These are phyloP conservation scores for Taphrina pruni DNA, from an alignment of 1,139 yeast species.

Conservation along the genomic window DNA sequence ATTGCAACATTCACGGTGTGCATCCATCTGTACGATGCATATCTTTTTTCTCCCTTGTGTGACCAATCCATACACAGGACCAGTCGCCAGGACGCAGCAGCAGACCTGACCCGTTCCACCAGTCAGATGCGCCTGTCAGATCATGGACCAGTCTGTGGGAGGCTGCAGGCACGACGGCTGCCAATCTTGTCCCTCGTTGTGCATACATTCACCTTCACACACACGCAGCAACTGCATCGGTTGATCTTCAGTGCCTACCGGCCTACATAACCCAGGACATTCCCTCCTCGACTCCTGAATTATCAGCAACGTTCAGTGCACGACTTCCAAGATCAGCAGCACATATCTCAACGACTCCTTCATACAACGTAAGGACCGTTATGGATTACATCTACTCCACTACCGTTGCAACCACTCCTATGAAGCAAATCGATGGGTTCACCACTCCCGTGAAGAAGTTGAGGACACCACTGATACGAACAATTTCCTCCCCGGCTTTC, in stretches of 20 bases:
- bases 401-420: slow-evolving; percentile 27
- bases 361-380: slow-evolving; percentile 14
- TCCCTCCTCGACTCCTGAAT: slow-evolving; percentile 27
- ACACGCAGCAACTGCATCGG: slow-evolving; percentile 16
- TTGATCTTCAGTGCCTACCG: slow-evolving; percentile 12
- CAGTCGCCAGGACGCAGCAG: slow-evolving; percentile 5
- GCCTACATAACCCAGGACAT: slow-evolving; percentile 23
- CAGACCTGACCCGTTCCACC: slow-evolving; percentile 9
- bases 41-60: slow-evolving; percentile 16
- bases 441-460: slow-evolving; percentile 31
- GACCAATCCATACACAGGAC: slow-evolving; percentile 11
- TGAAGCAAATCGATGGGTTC: slow-evolving; percentile 38
- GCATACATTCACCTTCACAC: background rate
- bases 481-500: slow-evolving; percentile 38
- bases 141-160: slow-evolving; percentile 18
- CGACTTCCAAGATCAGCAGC: background rate
- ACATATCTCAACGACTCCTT: slow-evolving; percentile 17
- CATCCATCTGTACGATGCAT: slow-evolving; percentile 19
- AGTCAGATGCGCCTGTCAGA: slow-evolving; percentile 6
- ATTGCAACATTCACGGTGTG: slow-evolving; percentile 7
- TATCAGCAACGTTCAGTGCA: background rate
- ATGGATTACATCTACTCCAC: slow-evolving; percentile 30
- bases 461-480: slow-evolving; percentile 32
- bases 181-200: slow-evolving; percentile 2
- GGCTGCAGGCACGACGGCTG: slow-evolving; percentile 18